These are phyloP conservation scores for Hypoxylon fuscum DNA, from an alignment of 495 filamentous ascomycete species.

Conservation along the genomic window DNA sequence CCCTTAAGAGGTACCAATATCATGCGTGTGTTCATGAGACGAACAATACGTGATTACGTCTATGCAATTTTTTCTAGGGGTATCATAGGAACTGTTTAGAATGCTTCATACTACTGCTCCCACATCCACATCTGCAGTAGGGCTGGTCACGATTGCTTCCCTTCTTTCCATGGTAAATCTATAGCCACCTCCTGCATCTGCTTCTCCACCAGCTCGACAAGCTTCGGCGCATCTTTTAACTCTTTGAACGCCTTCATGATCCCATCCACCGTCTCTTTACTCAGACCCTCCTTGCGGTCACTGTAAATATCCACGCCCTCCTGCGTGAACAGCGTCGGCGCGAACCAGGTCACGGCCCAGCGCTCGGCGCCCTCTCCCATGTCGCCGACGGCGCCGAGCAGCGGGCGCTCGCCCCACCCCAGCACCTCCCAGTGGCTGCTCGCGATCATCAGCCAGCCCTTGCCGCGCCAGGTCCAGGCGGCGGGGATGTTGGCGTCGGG, in stretches of 20 bases:
- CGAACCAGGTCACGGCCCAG: slow-evolving; percentile 81
- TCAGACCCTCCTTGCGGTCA: slow-evolving; percentile 61
- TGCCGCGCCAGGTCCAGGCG: slow-evolving; percentile 77
- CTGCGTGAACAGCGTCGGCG: slow-evolving; percentile 76
- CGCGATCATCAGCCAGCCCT: slow-evolving; percentile 70
- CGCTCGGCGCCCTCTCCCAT: slow-evolving; percentile 47
- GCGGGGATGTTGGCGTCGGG: slow-evolving; percentile 50
- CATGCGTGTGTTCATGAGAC: not conserved
- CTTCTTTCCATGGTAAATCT: slow-evolving; percentile 55
- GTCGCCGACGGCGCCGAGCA: slow-evolving; percentile 43
- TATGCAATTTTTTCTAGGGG: slow-evolving; percentile 18
- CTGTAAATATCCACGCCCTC: slow-evolving; percentile 79
- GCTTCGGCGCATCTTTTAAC: slow-evolving; percentile 47
- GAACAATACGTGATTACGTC: no score
- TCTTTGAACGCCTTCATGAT: slow-evolving; percentile 55
- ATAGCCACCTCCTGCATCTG: slow-evolving; percentile 58
- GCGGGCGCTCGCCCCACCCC: slow-evolving; percentile 65
- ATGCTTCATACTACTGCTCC: not conserved
- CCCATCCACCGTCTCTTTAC: slow-evolving; percentile 53
- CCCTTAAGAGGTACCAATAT: slow-evolving; percentile 9
- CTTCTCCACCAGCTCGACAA: slow-evolving; percentile 52
- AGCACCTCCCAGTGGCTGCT: slow-evolving; percentile 77
- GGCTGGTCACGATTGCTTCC: slow-evolving; percentile 10
- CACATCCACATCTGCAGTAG: not conserved
- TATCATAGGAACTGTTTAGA: slow-evolving; percentile 16